A percentile compares a stretch with the other conserved stretches of the same genome.
Evolutionary conservation across 1,284 basidiomycete genomes (phyloP).

Genomic region (Butyriboletus appendiculatus): DNA sequence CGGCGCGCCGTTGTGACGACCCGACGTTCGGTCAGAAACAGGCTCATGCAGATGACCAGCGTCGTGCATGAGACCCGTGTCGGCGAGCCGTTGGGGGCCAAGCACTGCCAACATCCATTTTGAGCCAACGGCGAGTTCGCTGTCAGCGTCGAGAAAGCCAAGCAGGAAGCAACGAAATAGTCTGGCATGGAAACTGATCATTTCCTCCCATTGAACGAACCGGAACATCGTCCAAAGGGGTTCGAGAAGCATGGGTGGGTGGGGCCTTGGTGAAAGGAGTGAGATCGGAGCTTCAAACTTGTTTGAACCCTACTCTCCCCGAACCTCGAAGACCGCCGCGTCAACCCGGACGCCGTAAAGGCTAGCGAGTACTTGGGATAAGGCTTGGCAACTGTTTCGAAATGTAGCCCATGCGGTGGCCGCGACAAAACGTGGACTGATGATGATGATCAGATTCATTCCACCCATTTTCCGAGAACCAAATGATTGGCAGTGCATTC

Average conservation of each 20-base stretch:
- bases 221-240: neutral
- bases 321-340: neutral
- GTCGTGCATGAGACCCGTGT: neutral
- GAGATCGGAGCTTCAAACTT: conserved; percentile 12
- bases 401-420: neutral
- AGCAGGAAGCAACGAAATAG: conserved; percentile 19
- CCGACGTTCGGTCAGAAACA: neutral
- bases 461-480: neutral
- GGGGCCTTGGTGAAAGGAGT: neutral
- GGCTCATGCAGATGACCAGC: neutral
- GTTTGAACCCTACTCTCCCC: neutral
- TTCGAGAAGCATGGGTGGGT: conserved; percentile 2
- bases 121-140: neutral
- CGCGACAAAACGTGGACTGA: neutral
- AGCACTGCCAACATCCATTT: neutral
- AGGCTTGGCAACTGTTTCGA: too few relatives aligned
- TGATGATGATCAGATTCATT: neutral
- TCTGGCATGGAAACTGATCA: conserved; percentile 10
- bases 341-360: too few relatives aligned
- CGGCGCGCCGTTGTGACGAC: neutral
- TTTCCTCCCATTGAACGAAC: conserved; percentile 12
- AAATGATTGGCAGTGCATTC: neutral
- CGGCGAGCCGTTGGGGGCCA: neutral
- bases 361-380: neutral
- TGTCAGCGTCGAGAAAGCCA: neutral